Evolutionary conservation across 371 early-diverging fungal genomes (phyloP), one percentile per base, ranked within the genome.

Genomic region (Mortierella sp.): DNA sequence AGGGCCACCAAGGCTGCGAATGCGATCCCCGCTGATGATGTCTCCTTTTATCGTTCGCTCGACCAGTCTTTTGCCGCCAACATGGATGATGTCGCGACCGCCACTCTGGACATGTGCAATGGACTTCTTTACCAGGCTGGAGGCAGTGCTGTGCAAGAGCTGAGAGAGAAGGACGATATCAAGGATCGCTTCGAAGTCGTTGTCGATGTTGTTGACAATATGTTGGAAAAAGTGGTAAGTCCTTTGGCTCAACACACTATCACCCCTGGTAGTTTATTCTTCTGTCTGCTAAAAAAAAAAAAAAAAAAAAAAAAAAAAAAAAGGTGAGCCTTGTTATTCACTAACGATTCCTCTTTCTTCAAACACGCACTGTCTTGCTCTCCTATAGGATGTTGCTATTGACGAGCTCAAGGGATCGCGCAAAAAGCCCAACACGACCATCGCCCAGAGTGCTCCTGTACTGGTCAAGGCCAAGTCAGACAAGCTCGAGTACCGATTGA

Each of bases 181-280:
- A 70, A 82, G 12, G 91, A 93, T 37, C 76, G 87, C 19, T 97
- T 88, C 68, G 83, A 84, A 48, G 65, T 79, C 9, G 90, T 91
- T 2, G 86, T 89, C 16, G 96, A 96, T 58, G 87, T 90, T n/a
- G 85, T 94, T 4, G 98, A 96, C 72, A 84, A 86, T 63, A 80
- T 96, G 72, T 82, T 96, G 16, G 97, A 97, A 80, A 88, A 88
- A 69, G 92, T 95, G 44, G 97, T 91, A 80, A 66, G 88, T 81
- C n/a, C n/a, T n/a, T n/a, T n/a, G n/a, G n/a, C n/a, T n/a, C n/a
- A 6, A 61, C 47, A 62, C 23, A 62, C 43, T 62, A 51, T 26
- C 7, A 50, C 28, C 14, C 43, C 48, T 2, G 15, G 23, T 6
- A 51, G 29, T 21, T 55, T 2, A 9, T 11, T 18, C 30, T 62